Percentiles rank a stretch among this genome's conserved stretches.
Conservation (phyloP, 441 rosid genomes). For the Populus hybrid region DNA sequence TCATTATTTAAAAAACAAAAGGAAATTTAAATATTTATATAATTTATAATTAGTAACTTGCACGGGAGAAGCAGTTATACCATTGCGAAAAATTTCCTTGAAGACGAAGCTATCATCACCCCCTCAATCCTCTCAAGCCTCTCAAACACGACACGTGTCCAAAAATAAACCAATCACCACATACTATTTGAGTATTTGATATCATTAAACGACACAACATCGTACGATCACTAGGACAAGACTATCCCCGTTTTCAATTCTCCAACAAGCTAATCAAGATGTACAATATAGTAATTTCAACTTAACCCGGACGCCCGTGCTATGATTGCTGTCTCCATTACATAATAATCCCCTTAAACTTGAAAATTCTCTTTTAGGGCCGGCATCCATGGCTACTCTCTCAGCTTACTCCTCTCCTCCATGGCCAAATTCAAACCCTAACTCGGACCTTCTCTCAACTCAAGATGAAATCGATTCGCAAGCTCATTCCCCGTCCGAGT, state of each 20-base stretch:
- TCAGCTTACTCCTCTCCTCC: slow-evolving; percentile 56
- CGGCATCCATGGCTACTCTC: slow-evolving; percentile 56
- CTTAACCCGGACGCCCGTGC: not conserved
- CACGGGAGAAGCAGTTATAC: not conserved
- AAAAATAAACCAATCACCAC: slow-evolving; percentile 8
- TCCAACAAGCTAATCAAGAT: not conserved
- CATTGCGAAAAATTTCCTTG: slow-evolving; percentile 5
- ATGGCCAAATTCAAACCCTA: slow-evolving; percentile 55
- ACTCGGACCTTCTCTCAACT: slow-evolving; percentile 22
- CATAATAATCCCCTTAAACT: not conserved
- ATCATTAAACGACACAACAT: not conserved
- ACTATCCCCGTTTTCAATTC: not conserved
- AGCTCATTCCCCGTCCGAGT: slow-evolving; percentile 31
- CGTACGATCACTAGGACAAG: slow-evolving; percentile 14
- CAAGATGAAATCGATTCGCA: slow-evolving; percentile 36
- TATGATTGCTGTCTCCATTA: not conserved
- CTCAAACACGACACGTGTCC: slow-evolving; percentile 12
- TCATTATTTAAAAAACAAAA: too few relatives aligned
- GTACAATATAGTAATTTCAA: not conserved
- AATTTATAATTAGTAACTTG: too few relatives aligned
- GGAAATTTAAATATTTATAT: too few relatives aligned
- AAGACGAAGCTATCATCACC: slow-evolving; percentile 9
- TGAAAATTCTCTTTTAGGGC: not conserved
- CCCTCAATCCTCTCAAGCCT: not conserved
- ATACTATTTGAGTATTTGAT: not conserved